Base-by-base conservation (phyloP, 169 alveolate genomes). In the Blepharisma undulans region DNA sequence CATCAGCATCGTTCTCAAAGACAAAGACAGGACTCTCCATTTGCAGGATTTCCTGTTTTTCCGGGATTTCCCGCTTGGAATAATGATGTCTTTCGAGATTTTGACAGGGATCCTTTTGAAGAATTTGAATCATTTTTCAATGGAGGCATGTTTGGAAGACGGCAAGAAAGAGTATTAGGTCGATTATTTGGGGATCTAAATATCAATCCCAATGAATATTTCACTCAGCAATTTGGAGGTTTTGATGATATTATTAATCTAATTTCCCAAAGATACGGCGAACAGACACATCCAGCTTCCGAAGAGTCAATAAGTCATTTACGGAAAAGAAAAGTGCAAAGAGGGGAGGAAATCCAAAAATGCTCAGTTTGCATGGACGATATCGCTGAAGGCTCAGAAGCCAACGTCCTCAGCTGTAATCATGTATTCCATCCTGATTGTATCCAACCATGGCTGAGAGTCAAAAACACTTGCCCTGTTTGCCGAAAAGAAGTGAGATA, bases 361-460 rank as follows among this genome's bases (percentile, higher is more conserved):
- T 78, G 86, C 27, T 32, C 34, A 78, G 60, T 78, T 1, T 78
- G 86, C 18, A 22, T 21, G 34, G 86, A 78, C 60, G 29, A 78
- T 30, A 29, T 78, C 6, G 61, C 25, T 29, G 60, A 29, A 29
- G 60, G 86, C 34, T 1, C 29, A 2, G 60, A 25, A 29, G 80
- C 80, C 16, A 72, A 22, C 7, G 33, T 4, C 2, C 33, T 72
- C 10, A 72, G 33, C 33, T 96, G 98, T 33, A 78, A 84, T 0
- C 98, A 96, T 84, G 79, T 92, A 48, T 96, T 96, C 84, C 98
- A 96, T 90, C 76, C 88, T 74, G 93, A 84, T 3, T 96, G 98
- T 76, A 92, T 94, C 59, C 91, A 94, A 36, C 80, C 88, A 72
- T 96, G 98, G 98, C 95, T 96, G 14, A 90, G 91, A 88, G 88